These are phyloP conservation scores for Hypoxylon lienhwacheense DNA, from an alignment of 495 filamentous ascomycete genomes.

Conservation along the genomic window DNA sequence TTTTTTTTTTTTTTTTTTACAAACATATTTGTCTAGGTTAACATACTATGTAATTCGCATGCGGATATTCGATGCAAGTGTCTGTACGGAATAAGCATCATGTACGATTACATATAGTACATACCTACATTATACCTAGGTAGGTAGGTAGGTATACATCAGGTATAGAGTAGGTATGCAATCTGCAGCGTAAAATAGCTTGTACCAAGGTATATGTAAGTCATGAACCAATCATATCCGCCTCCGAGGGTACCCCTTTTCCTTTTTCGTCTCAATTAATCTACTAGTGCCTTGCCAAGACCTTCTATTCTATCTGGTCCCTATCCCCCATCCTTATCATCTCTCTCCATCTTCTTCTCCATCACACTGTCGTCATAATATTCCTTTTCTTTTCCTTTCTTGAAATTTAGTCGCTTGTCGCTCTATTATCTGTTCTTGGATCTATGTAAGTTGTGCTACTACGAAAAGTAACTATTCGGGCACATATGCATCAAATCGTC, in stretches of 20 bases:
- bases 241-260: constrained; percentile 14
- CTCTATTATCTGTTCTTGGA: constrained; percentile 7
- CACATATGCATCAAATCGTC: constrained; percentile 1
- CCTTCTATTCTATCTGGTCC: no score
- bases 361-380: constrained; percentile 35
- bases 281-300: no score
- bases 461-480: constrained; percentile 1
- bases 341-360: background rate
- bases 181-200: no score
- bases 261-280: constrained; percentile 33
- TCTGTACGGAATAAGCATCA: no score
- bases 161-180: no score
- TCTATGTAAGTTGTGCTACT: constrained; percentile 1
- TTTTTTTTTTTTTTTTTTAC: background rate
- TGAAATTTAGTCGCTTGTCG: no score
- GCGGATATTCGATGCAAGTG: constrained; percentile 3
- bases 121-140: no score
- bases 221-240: constrained; percentile 19
- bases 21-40: no score
- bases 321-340: background rate
- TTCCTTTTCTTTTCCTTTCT: constrained; percentile 15
- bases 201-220: no score
- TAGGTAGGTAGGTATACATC: no score
- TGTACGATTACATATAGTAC: no score
- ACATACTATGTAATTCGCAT: constrained; percentile 27